A percentile compares a stretch with the other conserved stretches of the same genome.
Evolutionary conservation across 1,139 yeast genomes (phyloP).

Genomic region (Saccharomyces hybrid): DNA sequence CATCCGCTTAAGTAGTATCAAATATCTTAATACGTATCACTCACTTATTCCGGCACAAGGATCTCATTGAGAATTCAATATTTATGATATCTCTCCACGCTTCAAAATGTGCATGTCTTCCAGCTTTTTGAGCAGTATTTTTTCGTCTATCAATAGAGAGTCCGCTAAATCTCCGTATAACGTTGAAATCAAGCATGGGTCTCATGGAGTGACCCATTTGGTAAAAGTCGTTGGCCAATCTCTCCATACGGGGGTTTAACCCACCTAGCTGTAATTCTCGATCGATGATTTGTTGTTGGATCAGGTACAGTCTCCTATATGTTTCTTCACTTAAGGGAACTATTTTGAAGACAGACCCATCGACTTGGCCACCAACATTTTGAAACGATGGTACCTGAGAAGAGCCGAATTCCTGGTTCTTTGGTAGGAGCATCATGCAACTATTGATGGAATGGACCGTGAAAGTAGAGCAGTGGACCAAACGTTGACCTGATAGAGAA

Average conservation of each 20-base stretch:
- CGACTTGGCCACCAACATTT: constrained; percentile 61
- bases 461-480: constrained; percentile 65
- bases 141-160: constrained; percentile 52
- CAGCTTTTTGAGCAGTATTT: constrained; percentile 48
- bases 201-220: constrained; percentile 33
- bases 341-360: constrained; percentile 74
- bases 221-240: constrained; percentile 42
- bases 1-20: neutral
- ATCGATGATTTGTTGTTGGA: constrained; percentile 83
- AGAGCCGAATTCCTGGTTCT: constrained; percentile 28
- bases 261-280: constrained; percentile 59
- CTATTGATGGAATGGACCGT: constrained; percentile 58
- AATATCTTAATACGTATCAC: neutral
- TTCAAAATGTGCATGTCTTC: constrained; percentile 49
- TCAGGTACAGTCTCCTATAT: constrained; percentile 73
- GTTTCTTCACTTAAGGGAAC: constrained; percentile 67
- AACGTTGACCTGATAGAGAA: constrained; percentile 71
- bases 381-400: constrained; percentile 37
- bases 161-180: constrained; percentile 46
- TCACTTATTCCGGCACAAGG: constrained; percentile 15
- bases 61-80: constrained; percentile 35
- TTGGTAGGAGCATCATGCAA: constrained; percentile 50
- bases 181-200: constrained; percentile 55
- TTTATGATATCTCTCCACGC: constrained; percentile 64
- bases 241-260: constrained; percentile 68